Evolutionary conservation across 768 basidiomycete genomes (phyloP).

Genomic region (Daedaleopsis nitida): DNA sequence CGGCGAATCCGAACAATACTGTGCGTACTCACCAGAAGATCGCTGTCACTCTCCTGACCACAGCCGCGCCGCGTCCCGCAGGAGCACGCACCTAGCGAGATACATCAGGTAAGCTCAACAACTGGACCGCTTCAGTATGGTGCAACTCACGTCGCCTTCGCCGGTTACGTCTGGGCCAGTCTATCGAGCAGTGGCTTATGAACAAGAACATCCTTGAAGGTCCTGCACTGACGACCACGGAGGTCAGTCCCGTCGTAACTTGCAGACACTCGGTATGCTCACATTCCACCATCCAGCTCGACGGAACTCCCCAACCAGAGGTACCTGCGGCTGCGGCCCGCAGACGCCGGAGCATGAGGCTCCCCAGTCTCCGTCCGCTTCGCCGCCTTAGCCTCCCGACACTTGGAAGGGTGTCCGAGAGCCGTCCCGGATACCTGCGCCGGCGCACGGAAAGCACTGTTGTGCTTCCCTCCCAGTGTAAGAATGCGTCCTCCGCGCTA

Average conservation of each 20-base stretch:
- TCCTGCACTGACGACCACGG: neutral
- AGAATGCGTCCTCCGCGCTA: neutral
- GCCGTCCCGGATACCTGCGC: neutral
- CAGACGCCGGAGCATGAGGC: neutral
- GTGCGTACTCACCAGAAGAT: neutral
- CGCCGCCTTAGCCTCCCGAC: neutral
- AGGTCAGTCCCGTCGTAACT: neutral
- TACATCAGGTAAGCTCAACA: neutral
- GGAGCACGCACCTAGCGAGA: conserved; percentile 7
- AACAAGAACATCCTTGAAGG: neutral
- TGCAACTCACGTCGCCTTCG: too few species aligned
- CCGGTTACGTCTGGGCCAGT: neutral
- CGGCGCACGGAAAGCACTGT: conserved; percentile 2
- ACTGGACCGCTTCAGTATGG: neutral
- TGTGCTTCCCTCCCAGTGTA: neutral
- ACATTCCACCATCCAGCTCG: neutral
- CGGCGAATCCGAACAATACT: neutral
- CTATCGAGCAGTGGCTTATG: conserved; percentile 8
- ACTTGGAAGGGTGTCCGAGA: neutral
- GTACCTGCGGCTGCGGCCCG: neutral
- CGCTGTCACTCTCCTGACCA: neutral
- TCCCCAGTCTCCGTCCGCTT: neutral
- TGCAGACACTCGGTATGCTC: neutral
- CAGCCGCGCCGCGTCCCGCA: neutral
- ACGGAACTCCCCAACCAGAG: neutral